phyloP scores from a whole-genome alignment of 2,329 filamentous ascomycete species.

The Immersiporthe knoxdaviesiana region DNA sequence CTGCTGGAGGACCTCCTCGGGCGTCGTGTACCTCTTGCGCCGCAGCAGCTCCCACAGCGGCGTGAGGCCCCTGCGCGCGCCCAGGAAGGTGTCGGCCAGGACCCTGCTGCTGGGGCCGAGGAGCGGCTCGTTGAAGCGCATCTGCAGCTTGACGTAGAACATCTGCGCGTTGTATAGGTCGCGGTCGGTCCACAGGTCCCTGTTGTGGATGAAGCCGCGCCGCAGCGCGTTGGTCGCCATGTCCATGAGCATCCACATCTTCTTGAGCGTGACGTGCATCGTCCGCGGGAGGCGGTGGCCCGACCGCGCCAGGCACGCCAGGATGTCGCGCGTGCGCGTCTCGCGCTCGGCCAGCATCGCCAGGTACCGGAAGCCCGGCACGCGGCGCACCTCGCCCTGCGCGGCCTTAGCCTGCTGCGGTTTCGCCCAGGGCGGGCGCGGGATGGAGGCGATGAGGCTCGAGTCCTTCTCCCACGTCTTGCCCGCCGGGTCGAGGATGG shows the following conservation, averaged over 20 bases:
- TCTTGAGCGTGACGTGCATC: conserved; percentile 56
- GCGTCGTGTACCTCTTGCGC: conserved; percentile 52
- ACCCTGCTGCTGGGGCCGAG: conserved; percentile 54
- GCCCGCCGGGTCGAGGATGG: conserved; percentile 62
- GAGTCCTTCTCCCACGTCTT: conserved; percentile 35
- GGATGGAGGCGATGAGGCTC: conserved; percentile 25
- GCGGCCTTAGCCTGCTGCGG: conserved; percentile 19
- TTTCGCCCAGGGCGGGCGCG: conserved; percentile 21
- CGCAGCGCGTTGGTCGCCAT: conserved; percentile 61
- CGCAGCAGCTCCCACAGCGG: conserved; percentile 64
- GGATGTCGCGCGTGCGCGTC: conserved; percentile 61
- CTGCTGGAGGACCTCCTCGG: conserved; percentile 54
- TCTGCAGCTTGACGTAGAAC: conserved; percentile 73
- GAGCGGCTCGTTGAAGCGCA: conserved; percentile 69
- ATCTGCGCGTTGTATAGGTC: conserved; percentile 66
- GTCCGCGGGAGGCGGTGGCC: conserved; percentile 59
- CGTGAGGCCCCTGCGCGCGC: conserved; percentile 55
- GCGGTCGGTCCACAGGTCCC: conserved; percentile 56
- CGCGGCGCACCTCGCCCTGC: conserved; percentile 45
- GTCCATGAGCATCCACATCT: conserved; percentile 77
- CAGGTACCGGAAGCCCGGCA: conserved; percentile 70
- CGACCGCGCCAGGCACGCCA: conserved; percentile 60
- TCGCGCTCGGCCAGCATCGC: conserved; percentile 66
- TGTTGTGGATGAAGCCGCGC: conserved; percentile 55
- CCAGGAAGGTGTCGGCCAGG: conserved; percentile 62